These are phyloP conservation scores for Syzygium grande DNA, from an alignment of 345 rosid genomes.

Conservation along the genomic window DNA sequence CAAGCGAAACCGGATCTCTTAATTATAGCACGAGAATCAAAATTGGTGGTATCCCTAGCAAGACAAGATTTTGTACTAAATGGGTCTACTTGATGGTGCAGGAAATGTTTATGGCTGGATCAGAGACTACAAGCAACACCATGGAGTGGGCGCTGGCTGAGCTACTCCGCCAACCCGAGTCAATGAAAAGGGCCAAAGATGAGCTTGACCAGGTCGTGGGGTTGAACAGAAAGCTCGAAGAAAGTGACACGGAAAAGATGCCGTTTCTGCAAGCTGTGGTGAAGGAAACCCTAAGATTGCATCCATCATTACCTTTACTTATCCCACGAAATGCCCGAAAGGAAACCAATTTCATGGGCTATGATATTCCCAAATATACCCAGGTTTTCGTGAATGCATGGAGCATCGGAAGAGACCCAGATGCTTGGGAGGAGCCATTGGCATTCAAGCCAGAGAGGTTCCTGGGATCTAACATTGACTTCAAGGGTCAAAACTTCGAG, in stretches of 20 bases:
- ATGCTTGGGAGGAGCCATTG: neutral
- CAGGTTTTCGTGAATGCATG: neutral
- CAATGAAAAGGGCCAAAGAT: neutral
- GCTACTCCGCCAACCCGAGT: slow-evolving; percentile 4
- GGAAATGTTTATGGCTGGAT: neutral
- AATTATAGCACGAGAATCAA: neutral
- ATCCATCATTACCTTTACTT: neutral
- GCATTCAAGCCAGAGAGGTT: neutral
- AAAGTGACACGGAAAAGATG: neutral
- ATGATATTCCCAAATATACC: neutral
- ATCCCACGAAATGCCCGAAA: neutral
- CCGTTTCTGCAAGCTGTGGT: slow-evolving; percentile 4
- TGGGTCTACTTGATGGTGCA: neutral
- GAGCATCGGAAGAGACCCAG: neutral
- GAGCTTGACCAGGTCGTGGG: neutral
- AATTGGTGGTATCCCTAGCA: neutral
- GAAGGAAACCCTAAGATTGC: neutral
- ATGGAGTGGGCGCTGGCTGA: neutral
- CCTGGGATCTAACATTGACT: neutral
- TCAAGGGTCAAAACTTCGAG: neutral
- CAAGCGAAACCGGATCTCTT: neutral
- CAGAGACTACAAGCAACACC: neutral
- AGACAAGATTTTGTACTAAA: neutral
- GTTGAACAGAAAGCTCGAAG: neutral
- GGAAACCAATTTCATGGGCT: slow-evolving; percentile 2